Percentiles rank a stretch among this genome's conserved stretches.
Evolutionary conservation across 106 monocot species (phyloP).

Genomic region (Apostasia ramifera): DNA sequence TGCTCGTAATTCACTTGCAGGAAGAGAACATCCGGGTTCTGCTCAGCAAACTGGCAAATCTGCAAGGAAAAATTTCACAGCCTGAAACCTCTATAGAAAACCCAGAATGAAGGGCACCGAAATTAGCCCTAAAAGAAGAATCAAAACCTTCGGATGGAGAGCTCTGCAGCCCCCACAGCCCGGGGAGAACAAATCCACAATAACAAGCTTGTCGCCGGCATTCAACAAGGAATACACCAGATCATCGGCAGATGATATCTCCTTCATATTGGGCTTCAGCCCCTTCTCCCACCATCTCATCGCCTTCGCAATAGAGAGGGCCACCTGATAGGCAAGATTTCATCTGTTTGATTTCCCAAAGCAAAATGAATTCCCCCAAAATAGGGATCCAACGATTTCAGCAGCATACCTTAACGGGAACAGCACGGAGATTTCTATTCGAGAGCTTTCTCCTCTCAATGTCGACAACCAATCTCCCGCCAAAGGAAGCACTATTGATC

Average conservation of each 20-base stretch:
- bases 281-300: conserved; percentile 91
- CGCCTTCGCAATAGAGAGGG: conserved; percentile 37
- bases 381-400: background rate
- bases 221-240: conserved; percentile 60
- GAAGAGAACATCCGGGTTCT: conserved; percentile 72
- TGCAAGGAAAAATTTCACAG: conserved; percentile 13
- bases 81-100: background rate
- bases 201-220: conserved; percentile 60
- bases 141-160: conserved; percentile 73
- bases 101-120: background rate
- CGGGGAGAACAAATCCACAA: conserved; percentile 89
- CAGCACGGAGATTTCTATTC: background rate
- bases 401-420: background rate
- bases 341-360: background rate
- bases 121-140: background rate
- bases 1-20: conserved; percentile 84
- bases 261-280: conserved; percentile 79
- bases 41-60: conserved; percentile 88
- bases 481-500: background rate
- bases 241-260: conserved; percentile 69
- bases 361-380: background rate
- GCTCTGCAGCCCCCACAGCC: conserved; percentile 90
- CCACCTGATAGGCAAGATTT: conserved; percentile 32
- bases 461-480: background rate
- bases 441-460: background rate